A percentile compares a stretch with the other conserved stretches of the same genome.
Evolutionary conservation across 2,329 filamentous ascomycete species (phyloP).

Genomic region (Aureobasidium melanogenum): DNA sequence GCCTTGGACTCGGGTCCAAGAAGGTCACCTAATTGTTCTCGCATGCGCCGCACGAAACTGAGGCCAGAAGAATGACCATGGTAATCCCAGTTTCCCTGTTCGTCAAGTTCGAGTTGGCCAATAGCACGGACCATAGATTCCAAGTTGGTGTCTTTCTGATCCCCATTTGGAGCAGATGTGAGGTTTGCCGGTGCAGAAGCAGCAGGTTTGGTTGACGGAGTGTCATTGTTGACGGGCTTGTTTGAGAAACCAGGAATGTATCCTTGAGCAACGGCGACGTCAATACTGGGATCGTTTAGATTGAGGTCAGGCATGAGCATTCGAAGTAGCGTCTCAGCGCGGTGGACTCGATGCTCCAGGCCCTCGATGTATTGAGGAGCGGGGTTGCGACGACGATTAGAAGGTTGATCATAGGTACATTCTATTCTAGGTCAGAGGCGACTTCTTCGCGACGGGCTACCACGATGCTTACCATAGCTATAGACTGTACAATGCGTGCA

Average conservation of each 20-base stretch:
- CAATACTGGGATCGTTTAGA: constrained; percentile 74
- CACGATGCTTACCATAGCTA: constrained; percentile 68
- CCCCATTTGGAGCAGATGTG: constrained; percentile 25
- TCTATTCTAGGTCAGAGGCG: constrained; percentile 43
- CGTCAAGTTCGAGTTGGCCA: constrained; percentile 83
- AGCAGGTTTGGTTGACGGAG: background rate
- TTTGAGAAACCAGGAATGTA: constrained; percentile 27
- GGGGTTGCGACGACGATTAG: constrained; percentile 81
- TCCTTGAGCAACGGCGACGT: constrained; percentile 51
- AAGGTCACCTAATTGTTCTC: constrained; percentile 74
- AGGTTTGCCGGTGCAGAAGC: constrained; percentile 17
- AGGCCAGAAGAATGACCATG: constrained; percentile 87
- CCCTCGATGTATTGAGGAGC: constrained; percentile 90
- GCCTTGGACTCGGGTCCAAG: constrained; percentile 55
- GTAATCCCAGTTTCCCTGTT: constrained; percentile 88
- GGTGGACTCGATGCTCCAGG: constrained; percentile 71
- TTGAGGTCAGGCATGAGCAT: constrained; percentile 77
- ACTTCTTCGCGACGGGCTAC: background rate
- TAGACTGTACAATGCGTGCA: constrained; percentile 93
- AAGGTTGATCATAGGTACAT: constrained; percentile 92
- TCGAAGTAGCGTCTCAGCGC: constrained; percentile 70
- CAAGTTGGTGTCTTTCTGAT: constrained; percentile 58
- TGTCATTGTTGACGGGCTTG: constrained; percentile 6
- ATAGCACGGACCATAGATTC: constrained; percentile 93
- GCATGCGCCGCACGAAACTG: constrained; percentile 78